Evolutionary conservation across 768 basidiomycete genomes (phyloP), one percentile per base, ranked within the genome.

Genomic region (Leccinellum rugosiceps): DNA sequence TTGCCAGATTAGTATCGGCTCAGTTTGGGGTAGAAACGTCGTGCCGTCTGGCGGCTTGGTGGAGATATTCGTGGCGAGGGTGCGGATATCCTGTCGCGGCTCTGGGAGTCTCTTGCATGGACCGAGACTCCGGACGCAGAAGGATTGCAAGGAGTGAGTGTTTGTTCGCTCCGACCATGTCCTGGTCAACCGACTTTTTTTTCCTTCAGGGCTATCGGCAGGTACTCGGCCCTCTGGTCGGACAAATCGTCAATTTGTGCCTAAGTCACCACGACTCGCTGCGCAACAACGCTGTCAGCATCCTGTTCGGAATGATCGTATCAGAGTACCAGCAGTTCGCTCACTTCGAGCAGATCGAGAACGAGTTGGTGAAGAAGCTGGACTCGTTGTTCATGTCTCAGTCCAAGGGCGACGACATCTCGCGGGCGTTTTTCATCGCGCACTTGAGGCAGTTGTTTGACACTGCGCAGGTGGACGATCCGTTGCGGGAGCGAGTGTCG

Each of bases 21-120:
- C 19, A 60, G 31, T 52, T 52, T 13, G 47, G 41, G 48, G 32
- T 57, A 97, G 92, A 93, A 93, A 86, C 90, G 94, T 43, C 86
- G 95, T 44, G 91, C 95, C 3, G 91, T 95, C 10, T 98, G 95
- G 95, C 84, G 92, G 35, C 83, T 98, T n/a, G 93, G 91, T 6
- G 94, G 94, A 26, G 96, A 98, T 74, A 85, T 98, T 65, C 84
- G 96, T 23, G 94, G 94, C 10, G 91, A 96, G 70, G 95, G 94
- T 15, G 89, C 94, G 2, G 77, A 83, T 6, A 85, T 96, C 55
- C 72, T 98, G 46, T 72, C 88, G 15, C 84, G 80, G 31, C 75
- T 95, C 6, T 98, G 96, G 96, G 84, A 90, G 65, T 84, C 90
- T 2, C 79, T 98, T 21, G 91, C 88, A 4, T 88, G 87, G 83